Conservation (phyloP, 1,139 yeast genomes). For the Saccharomyces hybrid region DNA sequence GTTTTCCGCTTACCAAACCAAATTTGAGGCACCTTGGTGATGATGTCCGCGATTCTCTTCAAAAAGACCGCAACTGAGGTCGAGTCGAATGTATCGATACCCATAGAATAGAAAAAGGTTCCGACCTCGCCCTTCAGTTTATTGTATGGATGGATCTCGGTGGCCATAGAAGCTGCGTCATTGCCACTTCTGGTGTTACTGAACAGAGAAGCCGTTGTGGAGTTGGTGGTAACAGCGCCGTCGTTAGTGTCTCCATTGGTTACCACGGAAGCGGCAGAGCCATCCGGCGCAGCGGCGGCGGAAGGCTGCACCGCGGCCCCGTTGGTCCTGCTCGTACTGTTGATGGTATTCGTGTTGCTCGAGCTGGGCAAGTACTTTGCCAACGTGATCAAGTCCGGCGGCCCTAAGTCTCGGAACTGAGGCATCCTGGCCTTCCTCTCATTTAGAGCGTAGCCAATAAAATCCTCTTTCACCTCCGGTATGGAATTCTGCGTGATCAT, state of each 20-base stretch:
- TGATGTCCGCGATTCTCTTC: conserved; percentile 62
- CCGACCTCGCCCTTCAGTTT: conserved; percentile 32
- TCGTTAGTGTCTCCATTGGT: neutral
- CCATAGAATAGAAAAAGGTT: conserved; percentile 41
- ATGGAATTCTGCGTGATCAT: conserved; percentile 44
- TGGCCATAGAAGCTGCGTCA: conserved; percentile 13
- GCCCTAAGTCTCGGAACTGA: conserved; percentile 63
- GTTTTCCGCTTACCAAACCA: conserved; percentile 69
- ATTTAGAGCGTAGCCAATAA: conserved; percentile 42
- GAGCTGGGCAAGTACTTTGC: conserved; percentile 37
- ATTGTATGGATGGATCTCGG: conserved; percentile 25
- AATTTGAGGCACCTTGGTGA: conserved; percentile 55
- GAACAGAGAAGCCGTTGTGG: neutral
- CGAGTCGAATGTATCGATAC: conserved; percentile 56
- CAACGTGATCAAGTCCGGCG: conserved; percentile 81
- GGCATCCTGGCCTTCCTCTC: conserved; percentile 41
- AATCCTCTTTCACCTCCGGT: conserved; percentile 47
- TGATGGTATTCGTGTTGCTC: conserved; percentile 9
- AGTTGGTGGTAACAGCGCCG: neutral
- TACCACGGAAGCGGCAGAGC: neutral
- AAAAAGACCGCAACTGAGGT: conserved; percentile 68
- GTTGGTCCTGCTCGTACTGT: conserved; percentile 6
- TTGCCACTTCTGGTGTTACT: conserved; percentile 4
- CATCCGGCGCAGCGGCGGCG: neutral
- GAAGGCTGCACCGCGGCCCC: neutral